These are phyloP conservation scores for Salix exigua DNA, from an alignment of 345 rosid species.

Conservation along the genomic window DNA sequence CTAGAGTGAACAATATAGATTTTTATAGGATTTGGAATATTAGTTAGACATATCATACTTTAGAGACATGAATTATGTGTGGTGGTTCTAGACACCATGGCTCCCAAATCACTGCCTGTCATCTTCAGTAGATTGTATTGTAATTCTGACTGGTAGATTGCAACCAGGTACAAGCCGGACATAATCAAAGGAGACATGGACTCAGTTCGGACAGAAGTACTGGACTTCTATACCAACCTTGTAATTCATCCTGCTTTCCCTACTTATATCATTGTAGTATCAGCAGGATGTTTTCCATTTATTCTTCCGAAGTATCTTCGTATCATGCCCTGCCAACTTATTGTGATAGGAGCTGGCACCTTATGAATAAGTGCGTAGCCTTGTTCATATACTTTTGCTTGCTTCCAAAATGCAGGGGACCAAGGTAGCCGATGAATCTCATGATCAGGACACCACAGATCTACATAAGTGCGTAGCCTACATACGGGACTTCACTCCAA, in stretches of 20 bases:
- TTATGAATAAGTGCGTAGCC: neutral
- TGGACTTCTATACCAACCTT: slow-evolving; percentile 52
- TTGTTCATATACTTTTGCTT: slow-evolving; percentile 17
- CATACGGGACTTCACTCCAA: slow-evolving; percentile 43
- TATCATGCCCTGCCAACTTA: neutral
- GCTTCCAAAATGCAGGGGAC: slow-evolving; percentile 61
- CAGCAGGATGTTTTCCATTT: neutral
- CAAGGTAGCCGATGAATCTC: slow-evolving; percentile 62
- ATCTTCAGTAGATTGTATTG: neutral
- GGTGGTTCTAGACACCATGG: neutral
- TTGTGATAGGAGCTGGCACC: neutral
- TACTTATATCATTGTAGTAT: neutral
- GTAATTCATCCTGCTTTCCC: slow-evolving; percentile 29
- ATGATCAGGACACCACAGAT: slow-evolving; percentile 97
- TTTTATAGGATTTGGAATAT: neutral
- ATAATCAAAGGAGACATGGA: slow-evolving; percentile 97
- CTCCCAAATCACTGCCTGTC: neutral
- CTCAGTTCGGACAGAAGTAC: slow-evolving; percentile 64
- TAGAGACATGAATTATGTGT: neutral
- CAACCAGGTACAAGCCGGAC: slow-evolving; percentile 66
- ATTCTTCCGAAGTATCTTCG: neutral
- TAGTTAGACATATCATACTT: neutral
- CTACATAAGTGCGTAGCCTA: slow-evolving; percentile 72
- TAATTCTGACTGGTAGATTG: slow-evolving; percentile 5
- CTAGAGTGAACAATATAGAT: neutral